phyloP scores from a whole-genome alignment of 164 flowering plant species.

The Hamamelis virginiana region DNA sequence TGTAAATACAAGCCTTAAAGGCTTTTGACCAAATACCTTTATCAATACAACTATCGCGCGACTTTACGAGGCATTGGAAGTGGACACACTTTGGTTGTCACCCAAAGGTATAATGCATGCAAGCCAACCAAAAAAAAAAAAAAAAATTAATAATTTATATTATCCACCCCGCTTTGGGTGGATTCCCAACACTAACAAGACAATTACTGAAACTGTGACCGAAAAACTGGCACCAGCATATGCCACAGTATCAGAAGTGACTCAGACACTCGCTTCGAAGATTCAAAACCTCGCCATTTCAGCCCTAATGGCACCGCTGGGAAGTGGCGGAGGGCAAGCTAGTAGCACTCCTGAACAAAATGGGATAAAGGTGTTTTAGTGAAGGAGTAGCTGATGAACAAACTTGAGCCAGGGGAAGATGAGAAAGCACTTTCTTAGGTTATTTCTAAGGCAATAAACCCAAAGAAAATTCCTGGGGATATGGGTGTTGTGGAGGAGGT shows the following conservation, averaged over 20 bases:
- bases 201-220: slow-evolving; percentile 29
- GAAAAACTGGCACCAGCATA: slow-evolving; percentile 44
- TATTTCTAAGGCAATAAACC: slow-evolving; percentile 66
- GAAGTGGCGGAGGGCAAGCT: slow-evolving; percentile 2
- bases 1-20: too few species aligned
- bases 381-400: slow-evolving; percentile 63
- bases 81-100: too few species aligned
- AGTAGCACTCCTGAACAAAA: slow-evolving; percentile 15
- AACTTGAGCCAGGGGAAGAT: slow-evolving; percentile 77
- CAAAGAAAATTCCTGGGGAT: slow-evolving; percentile 35
- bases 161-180: too few species aligned
- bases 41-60: too few species aligned
- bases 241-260: slow-evolving; percentile 36
- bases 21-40: too few species aligned
- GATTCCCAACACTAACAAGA: slow-evolving; percentile 28
- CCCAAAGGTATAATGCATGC: too few species aligned
- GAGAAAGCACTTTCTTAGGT: slow-evolving; percentile 76
- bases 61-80: too few species aligned
- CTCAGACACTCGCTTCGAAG: slow-evolving; percentile 41
- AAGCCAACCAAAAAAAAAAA: too few species aligned
- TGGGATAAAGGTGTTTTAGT: slow-evolving; percentile 71
- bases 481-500: slow-evolving; percentile 57
- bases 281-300: slow-evolving; percentile 35
- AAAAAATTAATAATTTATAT: too few species aligned
- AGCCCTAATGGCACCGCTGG: slow-evolving; percentile 8